Evolutionary conservation across 345 rosid genomes (phyloP).

Genomic region (Citrus glauca): DNA sequence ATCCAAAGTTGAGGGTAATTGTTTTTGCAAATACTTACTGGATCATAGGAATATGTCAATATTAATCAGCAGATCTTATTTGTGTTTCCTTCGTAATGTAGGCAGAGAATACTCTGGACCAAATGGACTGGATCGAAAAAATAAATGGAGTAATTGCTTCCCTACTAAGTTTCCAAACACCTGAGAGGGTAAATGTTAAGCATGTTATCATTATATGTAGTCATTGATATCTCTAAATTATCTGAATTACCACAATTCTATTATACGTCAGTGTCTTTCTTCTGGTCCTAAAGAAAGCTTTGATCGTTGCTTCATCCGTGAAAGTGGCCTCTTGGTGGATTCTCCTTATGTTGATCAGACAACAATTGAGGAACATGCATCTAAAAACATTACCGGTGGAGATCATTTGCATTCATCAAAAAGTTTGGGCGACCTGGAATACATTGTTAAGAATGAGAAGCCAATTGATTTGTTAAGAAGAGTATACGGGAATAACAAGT

Average conservation of each 20-base stretch:
- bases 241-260: constrained; percentile 11
- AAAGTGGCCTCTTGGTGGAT: constrained; percentile 41
- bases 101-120: constrained; percentile 83
- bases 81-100: constrained; percentile 29
- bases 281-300: constrained; percentile 29
- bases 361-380: constrained; percentile 31
- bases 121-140: constrained; percentile 84
- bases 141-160: constrained; percentile 76
- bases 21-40: not conserved
- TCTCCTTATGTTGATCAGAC: constrained; percentile 41
- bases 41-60: not conserved
- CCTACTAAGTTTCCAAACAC: constrained; percentile 56
- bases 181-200: constrained; percentile 44
- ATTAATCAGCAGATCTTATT: not conserved
- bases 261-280: constrained; percentile 45
- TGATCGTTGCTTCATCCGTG: constrained; percentile 43
- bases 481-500: constrained; percentile 62
- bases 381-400: constrained; percentile 33
- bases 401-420: constrained; percentile 36
- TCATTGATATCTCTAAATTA: not conserved
- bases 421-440: constrained; percentile 42
- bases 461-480: constrained; percentile 59
- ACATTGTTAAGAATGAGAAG: constrained; percentile 38
- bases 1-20: not conserved
- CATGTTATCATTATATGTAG: not conserved